Evolutionary conservation across 192 early-diverging fungal species (phyloP), one percentile per base, ranked within the genome.

Genomic region (Polychytrium aggregatum): DNA sequence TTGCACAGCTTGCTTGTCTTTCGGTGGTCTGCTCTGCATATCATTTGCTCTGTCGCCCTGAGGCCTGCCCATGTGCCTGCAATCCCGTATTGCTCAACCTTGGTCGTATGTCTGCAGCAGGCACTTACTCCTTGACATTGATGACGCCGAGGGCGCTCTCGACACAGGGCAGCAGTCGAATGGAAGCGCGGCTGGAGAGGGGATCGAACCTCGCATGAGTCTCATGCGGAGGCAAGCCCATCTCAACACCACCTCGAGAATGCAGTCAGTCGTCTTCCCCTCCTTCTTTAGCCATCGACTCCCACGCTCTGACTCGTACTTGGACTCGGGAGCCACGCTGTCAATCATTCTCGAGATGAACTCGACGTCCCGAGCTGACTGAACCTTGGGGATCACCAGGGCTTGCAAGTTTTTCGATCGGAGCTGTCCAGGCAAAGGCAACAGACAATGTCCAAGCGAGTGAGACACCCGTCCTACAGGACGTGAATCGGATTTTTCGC

Each of bases 371-470:
- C 71, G 60, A 0, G 86, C 75, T 8, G 74, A 72, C 44, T 88
- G 78, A 5, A 90, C 89, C 56, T 97, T 97, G 35, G 92, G 90
- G 29, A 97, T 81, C 31, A 97, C 75, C 25, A 97, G 74, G 62
- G 78, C 80, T 50, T 43, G 36, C 17, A 64, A 8, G n/a, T 63
- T 14, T 29, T 29, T 44, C 10, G 48, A 55, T 51, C 34, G 34
- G 9, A 62, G 70, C 83, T 84, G 58, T 25, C 21, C n/a, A 48
- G 11, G 16, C n/a, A n/a, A n/a, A n/a, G n/a, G n/a, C n/a, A n/a
- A n/a, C n/a, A n/a, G n/a, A n/a, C n/a, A n/a, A n/a, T n/a, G n/a
- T n/a, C n/a, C n/a, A n/a, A n/a, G n/a, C n/a, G n/a, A n/a, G n/a
- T n/a, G n/a, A n/a, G n/a, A n/a, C n/a, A n/a, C n/a, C n/a, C n/a